These are phyloP conservation scores for Tricholoma saponaceum DNA, from an alignment of 768 basidiomycete genomes.

Conservation along the genomic window DNA sequence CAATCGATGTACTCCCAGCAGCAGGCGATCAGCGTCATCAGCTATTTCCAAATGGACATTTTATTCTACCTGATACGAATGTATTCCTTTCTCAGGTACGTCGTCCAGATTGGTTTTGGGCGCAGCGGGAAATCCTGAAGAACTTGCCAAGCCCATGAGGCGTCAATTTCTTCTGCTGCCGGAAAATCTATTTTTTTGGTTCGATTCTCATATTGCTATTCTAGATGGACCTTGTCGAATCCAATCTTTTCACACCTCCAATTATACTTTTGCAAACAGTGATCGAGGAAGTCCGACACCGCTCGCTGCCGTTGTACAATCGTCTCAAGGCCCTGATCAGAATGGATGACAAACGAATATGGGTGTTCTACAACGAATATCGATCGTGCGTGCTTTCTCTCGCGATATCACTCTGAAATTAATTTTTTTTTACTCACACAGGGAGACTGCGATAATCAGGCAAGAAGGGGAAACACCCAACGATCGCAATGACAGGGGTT, in stretches of 20 bases:
- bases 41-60: constrained; percentile 64
- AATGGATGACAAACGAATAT: constrained; percentile 81
- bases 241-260: constrained; percentile 66
- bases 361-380: constrained; percentile 87
- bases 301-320: constrained; percentile 89
- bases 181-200: neutral
- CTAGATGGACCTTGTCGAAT: constrained; percentile 94
- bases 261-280: constrained; percentile 94
- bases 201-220: neutral
- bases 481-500: constrained; percentile 92
- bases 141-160: neutral
- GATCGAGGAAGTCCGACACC: constrained; percentile 92
- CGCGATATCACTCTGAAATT: neutral
- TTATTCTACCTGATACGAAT: constrained; percentile 91
- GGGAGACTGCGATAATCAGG: constrained; percentile 76
- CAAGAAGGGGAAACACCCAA: constrained; percentile 83
- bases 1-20: constrained; percentile 48
- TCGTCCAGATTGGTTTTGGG: neutral
- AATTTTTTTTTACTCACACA: constrained; percentile 21
- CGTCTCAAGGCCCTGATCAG: constrained; percentile 82
- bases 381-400: constrained; percentile 52
- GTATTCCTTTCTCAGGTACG: constrained; percentile 85
- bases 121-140: neutral
- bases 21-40: constrained; percentile 56
- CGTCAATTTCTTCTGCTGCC: neutral